Evolutionary conservation across 768 basidiomycete species (phyloP), one percentile per base, ranked within the genome.

Genomic region (Rhodotorula kratochvilovae): DNA sequence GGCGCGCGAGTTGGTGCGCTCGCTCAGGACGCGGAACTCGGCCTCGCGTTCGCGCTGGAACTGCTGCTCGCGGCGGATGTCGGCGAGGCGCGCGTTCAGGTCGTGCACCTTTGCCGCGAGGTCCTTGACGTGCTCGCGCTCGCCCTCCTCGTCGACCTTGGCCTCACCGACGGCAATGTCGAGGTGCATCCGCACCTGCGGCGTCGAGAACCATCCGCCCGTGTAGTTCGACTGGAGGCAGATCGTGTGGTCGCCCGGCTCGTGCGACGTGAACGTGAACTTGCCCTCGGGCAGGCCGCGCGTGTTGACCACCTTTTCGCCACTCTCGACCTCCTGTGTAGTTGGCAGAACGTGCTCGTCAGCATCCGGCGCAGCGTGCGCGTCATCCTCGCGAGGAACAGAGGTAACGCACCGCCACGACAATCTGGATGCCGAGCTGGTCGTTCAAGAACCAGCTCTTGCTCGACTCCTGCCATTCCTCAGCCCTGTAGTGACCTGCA

Each of bases 221-320:
- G 91, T 88, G 81, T 92, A 89, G 80, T 95, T 95, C 29, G 91
- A 90, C 12, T 91, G 91, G 61, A 98, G 86, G 80, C 96, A 99
- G 79, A 99, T 96, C 63, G 90, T 88, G 82, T 99, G 96, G 83
- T 98, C 96, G 59, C 94, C 94, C 39, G 94, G 85, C 70, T 94
- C 92, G 79, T 96, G 92, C 10, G 95, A 96, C 36, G 96, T 97
- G 79, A 99, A 99, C 0, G 96, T 98, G 83, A 98, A 98, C 68
- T 87, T 87, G 39, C 96, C 90, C 61, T 95, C 90, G 33, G 88
- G 83, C 11, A 93, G 90, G 3, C 96, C 96, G n/a, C 87, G 87
- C 16, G 92, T 93, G 77, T 89, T 89, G 53, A 91, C 92, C 25
- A 97, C 89, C 63, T 84, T 81, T 76, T 97, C 89, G 4, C 87